Evolutionary conservation across 192 early-diverging fungal genomes (phyloP).

Genomic region (Funneliformis geosporum): DNA sequence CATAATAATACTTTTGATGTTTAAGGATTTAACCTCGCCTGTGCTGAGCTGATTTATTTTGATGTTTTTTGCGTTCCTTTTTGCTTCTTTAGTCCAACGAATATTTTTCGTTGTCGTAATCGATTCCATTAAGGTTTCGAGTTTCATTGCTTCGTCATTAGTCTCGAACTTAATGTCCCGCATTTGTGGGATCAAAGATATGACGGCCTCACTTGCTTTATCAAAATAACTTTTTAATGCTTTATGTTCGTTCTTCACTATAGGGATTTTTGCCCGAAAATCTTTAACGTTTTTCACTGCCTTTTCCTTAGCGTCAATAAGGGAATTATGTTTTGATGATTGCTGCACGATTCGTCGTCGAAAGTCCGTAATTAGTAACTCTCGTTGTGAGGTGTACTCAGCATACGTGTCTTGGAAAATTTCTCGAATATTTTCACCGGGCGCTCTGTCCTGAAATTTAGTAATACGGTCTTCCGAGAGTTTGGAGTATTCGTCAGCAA

Average conservation of each 20-base stretch:
- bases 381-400: slow-evolving; percentile 38
- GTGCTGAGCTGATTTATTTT: neutral
- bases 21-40: neutral
- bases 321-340: neutral
- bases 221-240: neutral
- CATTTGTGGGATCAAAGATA: neutral
- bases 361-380: slow-evolving; percentile 36
- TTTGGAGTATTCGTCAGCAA: slow-evolving; percentile 17
- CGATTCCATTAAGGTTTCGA: neutral
- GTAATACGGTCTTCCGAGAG: neutral
- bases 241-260: neutral
- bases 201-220: neutral
- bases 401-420: slow-evolving; percentile 45
- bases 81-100: neutral
- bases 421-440: slow-evolving; percentile 37
- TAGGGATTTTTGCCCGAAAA: neutral
- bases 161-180: neutral
- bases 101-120: neutral
- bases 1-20: neutral
- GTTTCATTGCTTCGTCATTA: neutral
- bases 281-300: neutral
- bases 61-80: neutral
- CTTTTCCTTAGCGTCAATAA: neutral
- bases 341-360: slow-evolving; percentile 29
- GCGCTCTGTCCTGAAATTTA: slow-evolving; percentile 1